These are phyloP conservation scores for Xylariales sp. DNA, from an alignment of 2,329 filamentous ascomycete genomes.

Conservation along the genomic window DNA sequence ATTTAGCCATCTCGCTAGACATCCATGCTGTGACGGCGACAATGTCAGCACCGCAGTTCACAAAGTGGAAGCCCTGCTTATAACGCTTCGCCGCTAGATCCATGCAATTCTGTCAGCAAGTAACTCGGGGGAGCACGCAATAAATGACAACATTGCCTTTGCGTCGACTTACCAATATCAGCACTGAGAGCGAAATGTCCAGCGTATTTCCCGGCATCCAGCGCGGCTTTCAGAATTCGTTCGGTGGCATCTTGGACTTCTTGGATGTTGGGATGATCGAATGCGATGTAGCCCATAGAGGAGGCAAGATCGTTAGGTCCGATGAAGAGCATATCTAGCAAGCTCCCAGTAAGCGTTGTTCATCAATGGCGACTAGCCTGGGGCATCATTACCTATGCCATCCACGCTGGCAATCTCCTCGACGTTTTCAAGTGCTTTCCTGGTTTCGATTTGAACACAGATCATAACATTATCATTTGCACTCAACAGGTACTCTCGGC, in stretches of 20 bases:
- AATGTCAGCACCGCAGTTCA: slow-evolving; percentile 32
- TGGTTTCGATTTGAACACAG: slow-evolving; percentile 17
- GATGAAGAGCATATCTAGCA: slow-evolving; percentile 18
- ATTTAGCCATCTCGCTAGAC: slow-evolving; percentile 24
- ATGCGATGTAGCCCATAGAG: slow-evolving; percentile 24
- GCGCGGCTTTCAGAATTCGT: slow-evolving; percentile 19
- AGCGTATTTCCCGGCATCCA: slow-evolving; percentile 27
- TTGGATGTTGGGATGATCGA: slow-evolving; percentile 24
- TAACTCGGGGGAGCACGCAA: neutral
- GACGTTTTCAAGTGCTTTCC: slow-evolving; percentile 12
- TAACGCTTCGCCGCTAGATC: slow-evolving; percentile 16
- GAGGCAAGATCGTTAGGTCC: slow-evolving; percentile 18
- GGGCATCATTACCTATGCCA: slow-evolving; percentile 6
- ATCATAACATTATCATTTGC: slow-evolving; percentile 20
- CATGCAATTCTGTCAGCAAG: neutral
- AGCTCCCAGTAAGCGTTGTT: too few species aligned
- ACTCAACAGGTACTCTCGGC: slow-evolving; percentile 17
- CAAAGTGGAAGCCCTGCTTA: slow-evolving; percentile 27
- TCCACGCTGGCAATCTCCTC: slow-evolving; percentile 12
- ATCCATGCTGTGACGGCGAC: slow-evolving; percentile 31
- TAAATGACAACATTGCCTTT: neutral
- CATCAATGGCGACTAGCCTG: too few species aligned
- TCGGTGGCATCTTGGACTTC: slow-evolving; percentile 24
- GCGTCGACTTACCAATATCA: slow-evolving; percentile 13
- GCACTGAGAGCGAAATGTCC: slow-evolving; percentile 27